Conservation (phyloP, 148 eudicot genomes). For the Nepenthes mirabilis region DNA sequence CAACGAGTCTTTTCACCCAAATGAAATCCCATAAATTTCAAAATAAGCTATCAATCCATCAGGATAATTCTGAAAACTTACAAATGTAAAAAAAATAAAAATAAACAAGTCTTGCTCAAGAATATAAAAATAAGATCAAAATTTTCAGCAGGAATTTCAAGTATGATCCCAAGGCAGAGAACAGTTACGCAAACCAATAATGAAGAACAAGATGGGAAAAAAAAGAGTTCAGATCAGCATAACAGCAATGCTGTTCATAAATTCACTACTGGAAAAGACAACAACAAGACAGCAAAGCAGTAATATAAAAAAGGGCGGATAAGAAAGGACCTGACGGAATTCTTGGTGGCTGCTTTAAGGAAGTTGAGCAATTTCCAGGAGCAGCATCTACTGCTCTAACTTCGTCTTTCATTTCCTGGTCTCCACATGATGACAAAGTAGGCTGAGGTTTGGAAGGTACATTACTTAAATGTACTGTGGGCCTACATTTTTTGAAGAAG, state of each 20-base stretch:
- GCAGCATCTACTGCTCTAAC: slow-evolving; percentile 8
- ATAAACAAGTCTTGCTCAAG: neutral
- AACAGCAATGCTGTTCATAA: too few relatives aligned
- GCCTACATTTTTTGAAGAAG: slow-evolving; percentile 24
- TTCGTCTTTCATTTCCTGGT: slow-evolving; percentile 37
- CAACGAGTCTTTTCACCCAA: too few relatives aligned
- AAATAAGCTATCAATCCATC: too few relatives aligned
- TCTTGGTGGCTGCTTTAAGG: neutral
- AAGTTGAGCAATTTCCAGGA: neutral
- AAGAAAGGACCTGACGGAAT: slow-evolving; percentile 1
- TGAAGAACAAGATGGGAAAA: too few relatives aligned
- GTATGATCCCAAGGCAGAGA: too few relatives aligned
- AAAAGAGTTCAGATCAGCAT: too few relatives aligned
- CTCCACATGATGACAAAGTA: slow-evolving; percentile 25
- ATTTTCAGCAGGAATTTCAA: too few relatives aligned
- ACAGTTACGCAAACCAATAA: too few relatives aligned
- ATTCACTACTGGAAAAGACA: neutral
- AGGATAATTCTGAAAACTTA: too few relatives aligned
- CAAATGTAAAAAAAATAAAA: too few relatives aligned
- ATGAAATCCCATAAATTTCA: too few relatives aligned
- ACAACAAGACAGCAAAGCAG: neutral
- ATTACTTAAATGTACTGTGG: slow-evolving; percentile 58
- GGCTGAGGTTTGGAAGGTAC: slow-evolving; percentile 51
- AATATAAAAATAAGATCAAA: too few relatives aligned
- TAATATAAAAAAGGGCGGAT: neutral